Evolutionary conservation across 352 stramenopile genomes (phyloP).

Genomic region (Globisporangium heterothallicum): DNA sequence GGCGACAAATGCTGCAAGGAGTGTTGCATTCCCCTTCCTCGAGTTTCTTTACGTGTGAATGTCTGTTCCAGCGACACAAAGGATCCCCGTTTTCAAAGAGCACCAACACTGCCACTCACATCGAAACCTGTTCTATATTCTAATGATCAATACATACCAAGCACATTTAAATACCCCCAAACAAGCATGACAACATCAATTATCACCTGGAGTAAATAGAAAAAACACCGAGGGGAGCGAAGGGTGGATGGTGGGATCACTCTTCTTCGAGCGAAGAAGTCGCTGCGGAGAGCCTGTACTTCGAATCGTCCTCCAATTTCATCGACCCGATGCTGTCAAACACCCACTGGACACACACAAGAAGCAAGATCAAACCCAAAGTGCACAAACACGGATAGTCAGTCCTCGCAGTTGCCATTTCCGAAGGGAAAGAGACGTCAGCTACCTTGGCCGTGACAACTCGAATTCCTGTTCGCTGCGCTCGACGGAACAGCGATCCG

Average conservation of each 20-base stretch:
- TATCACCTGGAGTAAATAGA: too few relatives aligned
- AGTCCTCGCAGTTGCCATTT: too few relatives aligned
- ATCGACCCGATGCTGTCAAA: slow-evolving; percentile 74
- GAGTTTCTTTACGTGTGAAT: too few relatives aligned
- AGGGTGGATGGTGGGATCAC: too few relatives aligned
- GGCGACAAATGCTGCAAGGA: too few relatives aligned
- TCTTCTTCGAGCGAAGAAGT: slow-evolving; percentile 4
- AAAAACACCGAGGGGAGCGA: too few relatives aligned
- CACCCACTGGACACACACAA: slow-evolving; percentile 34
- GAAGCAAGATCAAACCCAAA: neutral
- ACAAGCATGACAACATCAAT: neutral
- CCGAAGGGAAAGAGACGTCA: neutral
- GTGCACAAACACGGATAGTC: neutral
- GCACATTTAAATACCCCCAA: slow-evolving; percentile 1
- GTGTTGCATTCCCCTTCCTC: too few relatives aligned
- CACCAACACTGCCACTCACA: too few relatives aligned
- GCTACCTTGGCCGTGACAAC: slow-evolving; percentile 63
- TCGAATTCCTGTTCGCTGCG: slow-evolving; percentile 43
- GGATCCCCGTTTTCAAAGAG: too few relatives aligned
- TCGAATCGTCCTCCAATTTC: slow-evolving; percentile 44
- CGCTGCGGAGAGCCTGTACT: slow-evolving; percentile 15
- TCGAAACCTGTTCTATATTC: too few relatives aligned
- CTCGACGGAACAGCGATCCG: slow-evolving; percentile 51
- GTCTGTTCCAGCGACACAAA: too few relatives aligned
- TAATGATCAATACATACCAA: neutral